phyloP scores from a whole-genome alignment of 331 rosid species.

The Rosa hybrid region DNA sequence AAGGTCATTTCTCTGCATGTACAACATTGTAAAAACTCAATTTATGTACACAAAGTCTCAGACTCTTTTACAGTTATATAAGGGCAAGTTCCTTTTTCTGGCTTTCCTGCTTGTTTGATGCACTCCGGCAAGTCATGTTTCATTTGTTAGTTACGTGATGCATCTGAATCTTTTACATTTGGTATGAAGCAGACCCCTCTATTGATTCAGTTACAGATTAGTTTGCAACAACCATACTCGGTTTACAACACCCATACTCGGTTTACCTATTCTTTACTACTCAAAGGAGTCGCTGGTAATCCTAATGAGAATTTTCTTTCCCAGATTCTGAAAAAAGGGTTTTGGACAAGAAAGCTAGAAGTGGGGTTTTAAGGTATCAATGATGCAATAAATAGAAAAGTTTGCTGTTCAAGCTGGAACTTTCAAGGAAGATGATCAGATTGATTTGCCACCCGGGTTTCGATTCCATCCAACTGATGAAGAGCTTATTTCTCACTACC shows the following conservation, averaged over 20 bases:
- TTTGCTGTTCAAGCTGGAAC: slow-evolving; percentile 16
- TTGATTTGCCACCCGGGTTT: slow-evolving; percentile 82
- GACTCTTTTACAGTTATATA: neutral
- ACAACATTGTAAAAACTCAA: neutral
- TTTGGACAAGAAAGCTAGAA: neutral
- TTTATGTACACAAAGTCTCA: neutral
- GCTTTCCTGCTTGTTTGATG: slow-evolving; percentile 12
- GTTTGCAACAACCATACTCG: slow-evolving; percentile 73
- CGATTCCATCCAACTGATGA: slow-evolving; percentile 92
- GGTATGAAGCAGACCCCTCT: slow-evolving; percentile 67
- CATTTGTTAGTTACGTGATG: slow-evolving; percentile 1
- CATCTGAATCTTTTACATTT: slow-evolving; percentile 24
- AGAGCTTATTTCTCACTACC: slow-evolving; percentile 78
- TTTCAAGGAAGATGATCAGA: slow-evolving; percentile 43
- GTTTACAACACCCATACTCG: slow-evolving; percentile 63
- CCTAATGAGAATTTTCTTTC: neutral
- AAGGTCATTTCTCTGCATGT: neutral
- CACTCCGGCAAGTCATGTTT: slow-evolving; percentile 17
- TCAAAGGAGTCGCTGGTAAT: slow-evolving; percentile 77
- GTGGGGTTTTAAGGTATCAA: neutral
- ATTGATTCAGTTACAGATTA: slow-evolving; percentile 78
- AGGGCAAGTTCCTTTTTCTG: neutral
- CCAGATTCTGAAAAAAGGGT: slow-evolving; percentile 8
- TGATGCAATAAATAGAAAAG: slow-evolving; percentile 42
- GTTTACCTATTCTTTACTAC: slow-evolving; percentile 56